These are phyloP conservation scores for Wolfiporia cocos DNA, from an alignment of 1,284 basidiomycete genomes.

Conservation along the genomic window DNA sequence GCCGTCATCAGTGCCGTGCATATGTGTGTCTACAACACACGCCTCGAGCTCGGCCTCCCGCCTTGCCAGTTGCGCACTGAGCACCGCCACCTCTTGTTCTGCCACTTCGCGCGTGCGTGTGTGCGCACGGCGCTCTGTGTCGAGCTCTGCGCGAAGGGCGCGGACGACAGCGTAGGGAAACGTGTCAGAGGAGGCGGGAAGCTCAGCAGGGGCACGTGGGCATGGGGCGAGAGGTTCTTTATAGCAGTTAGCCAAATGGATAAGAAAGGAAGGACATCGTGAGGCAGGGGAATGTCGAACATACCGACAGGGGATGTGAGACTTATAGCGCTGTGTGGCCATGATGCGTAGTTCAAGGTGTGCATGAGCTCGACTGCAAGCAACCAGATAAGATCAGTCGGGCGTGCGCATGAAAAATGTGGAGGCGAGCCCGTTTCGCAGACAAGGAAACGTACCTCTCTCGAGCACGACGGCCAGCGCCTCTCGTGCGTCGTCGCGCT, in stretches of 20 bases:
- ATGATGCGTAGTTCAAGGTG: slow-evolving; percentile 42
- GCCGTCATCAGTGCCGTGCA: too few relatives aligned
- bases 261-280: background rate
- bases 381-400: slow-evolving; percentile 4
- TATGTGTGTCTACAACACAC: slow-evolving; percentile 21
- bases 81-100: slow-evolving; percentile 35
- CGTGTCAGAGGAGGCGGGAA: background rate
- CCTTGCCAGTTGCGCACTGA: slow-evolving; percentile 49
- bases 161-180: slow-evolving; percentile 30
- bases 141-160: slow-evolving; percentile 36
- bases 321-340: slow-evolving; percentile 44
- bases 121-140: slow-evolving; percentile 40
- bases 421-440: background rate
- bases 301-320: slow-evolving; percentile 39
- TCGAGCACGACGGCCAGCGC: slow-evolving; percentile 47
- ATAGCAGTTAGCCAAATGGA: too few relatives aligned
- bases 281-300: slow-evolving; percentile 13
- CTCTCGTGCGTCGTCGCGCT: slow-evolving; percentile 48
- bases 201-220: background rate
- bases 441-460: slow-evolving; percentile 42
- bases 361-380: slow-evolving; percentile 48
- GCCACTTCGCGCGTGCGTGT: slow-evolving; percentile 31
- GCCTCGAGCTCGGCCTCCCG: slow-evolving; percentile 49
- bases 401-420: slow-evolving; percentile 8
- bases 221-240: background rate